A percentile compares a stretch with the other conserved stretches of the same genome.
Evolutionary conservation across 2,329 filamentous ascomycete genomes (phyloP).

Genomic region (Rhinocladiella mackenziei): DNA sequence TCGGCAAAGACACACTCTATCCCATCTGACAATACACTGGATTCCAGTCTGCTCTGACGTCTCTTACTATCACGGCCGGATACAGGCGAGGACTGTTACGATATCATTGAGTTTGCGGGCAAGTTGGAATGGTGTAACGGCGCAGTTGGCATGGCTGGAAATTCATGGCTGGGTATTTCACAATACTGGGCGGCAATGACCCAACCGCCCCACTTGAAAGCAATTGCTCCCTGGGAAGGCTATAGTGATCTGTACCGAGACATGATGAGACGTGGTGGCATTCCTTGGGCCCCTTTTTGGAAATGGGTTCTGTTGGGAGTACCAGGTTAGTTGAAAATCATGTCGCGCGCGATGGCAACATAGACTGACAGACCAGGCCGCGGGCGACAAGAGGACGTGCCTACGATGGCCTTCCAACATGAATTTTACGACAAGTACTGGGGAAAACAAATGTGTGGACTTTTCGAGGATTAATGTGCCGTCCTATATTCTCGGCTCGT

Average conservation of each 20-base stretch:
- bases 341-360: background rate
- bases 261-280: constrained; percentile 44
- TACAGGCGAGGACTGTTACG: constrained; percentile 43
- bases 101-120: constrained; percentile 44
- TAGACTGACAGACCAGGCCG: constrained; percentile 4
- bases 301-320: constrained; percentile 17
- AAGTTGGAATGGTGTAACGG: constrained; percentile 46
- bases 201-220: constrained; percentile 42
- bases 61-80: no score
- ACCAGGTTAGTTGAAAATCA: constrained; percentile 12
- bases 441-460: constrained; percentile 28
- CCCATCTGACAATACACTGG: no score
- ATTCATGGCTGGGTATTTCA: constrained; percentile 42
- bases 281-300: constrained; percentile 13
- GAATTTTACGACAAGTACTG: constrained; percentile 25
- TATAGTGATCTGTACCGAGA: constrained; percentile 48
- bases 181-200: constrained; percentile 44
- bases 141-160: constrained; percentile 43
- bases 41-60: background rate
- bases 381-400: constrained; percentile 11
- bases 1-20: no score
- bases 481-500: constrained; percentile 36
- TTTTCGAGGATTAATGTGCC: constrained; percentile 33
- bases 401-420: constrained; percentile 5
- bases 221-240: constrained; percentile 49